phyloP scores from a whole-genome alignment of 176 grass and related monocot genomes.

The Poa pratensis region DNA sequence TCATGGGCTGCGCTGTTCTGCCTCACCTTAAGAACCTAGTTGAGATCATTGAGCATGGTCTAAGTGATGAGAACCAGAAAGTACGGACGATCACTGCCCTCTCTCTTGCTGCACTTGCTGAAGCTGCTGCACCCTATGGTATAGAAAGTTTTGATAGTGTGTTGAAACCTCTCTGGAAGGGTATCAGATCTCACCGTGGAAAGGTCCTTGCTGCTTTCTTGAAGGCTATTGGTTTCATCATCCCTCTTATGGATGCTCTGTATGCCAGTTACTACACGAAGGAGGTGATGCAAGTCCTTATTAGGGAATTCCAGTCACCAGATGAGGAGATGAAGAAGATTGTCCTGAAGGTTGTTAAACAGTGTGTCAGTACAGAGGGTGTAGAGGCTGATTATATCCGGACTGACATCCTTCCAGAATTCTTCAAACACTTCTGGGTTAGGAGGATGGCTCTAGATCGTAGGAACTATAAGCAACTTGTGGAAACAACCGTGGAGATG shows the following conservation, averaged over 20 bases:
- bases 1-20: slow-evolving; percentile 93
- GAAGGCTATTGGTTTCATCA: slow-evolving; percentile 98
- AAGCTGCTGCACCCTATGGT: slow-evolving; percentile 91
- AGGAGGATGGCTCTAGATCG: slow-evolving; percentile 96
- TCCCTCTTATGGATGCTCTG: slow-evolving; percentile 96
- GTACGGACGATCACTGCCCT: slow-evolving; percentile 94
- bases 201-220: slow-evolving; percentile 96
- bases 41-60: slow-evolving; percentile 96
- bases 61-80: slow-evolving; percentile 94
- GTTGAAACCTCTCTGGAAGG: slow-evolving; percentile 98
- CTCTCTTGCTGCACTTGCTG: slow-evolving; percentile 92
- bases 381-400: slow-evolving; percentile 95
- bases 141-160: slow-evolving; percentile 98
- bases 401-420: slow-evolving; percentile 84
- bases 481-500: slow-evolving; percentile 97
- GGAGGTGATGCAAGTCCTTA: slow-evolving; percentile 91
- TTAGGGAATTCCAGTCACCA: slow-evolving; percentile 96
- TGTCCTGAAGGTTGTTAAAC: slow-evolving; percentile 96
- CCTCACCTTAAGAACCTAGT: slow-evolving; percentile 92
- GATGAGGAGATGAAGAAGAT: slow-evolving; percentile 99
- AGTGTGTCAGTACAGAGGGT: slow-evolving; percentile 98
- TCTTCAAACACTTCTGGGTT: slow-evolving; percentile 93
- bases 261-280: slow-evolving; percentile 99
- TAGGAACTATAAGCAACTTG: slow-evolving; percentile 98
- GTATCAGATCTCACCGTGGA: slow-evolving; percentile 83